Conservation (phyloP, 331 rosid species). For the Acacia pycnantha region DNA sequence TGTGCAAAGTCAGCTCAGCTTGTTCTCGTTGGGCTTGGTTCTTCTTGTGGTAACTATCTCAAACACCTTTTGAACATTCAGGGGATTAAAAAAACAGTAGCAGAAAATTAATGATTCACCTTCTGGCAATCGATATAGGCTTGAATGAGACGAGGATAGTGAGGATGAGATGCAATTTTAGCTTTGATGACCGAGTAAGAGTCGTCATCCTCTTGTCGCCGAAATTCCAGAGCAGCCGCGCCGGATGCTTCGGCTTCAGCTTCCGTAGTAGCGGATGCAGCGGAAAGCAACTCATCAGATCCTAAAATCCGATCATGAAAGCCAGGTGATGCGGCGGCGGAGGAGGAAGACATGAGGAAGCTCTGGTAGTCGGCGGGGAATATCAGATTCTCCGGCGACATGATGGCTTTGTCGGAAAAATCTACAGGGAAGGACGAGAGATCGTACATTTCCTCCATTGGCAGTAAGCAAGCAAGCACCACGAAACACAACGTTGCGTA, state of each 20-base stretch:
- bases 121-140: constrained; percentile 96
- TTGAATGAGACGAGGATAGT: constrained; percentile 80
- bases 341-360: constrained; percentile 37
- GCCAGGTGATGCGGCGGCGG: background rate
- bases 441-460: constrained; percentile 88
- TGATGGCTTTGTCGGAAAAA: constrained; percentile 62
- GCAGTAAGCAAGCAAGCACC: background rate
- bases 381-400: constrained; percentile 92
- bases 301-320: constrained; percentile 65
- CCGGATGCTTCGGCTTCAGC: constrained; percentile 50
- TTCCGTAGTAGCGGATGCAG: constrained; percentile 48
- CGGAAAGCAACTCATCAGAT: constrained; percentile 71
- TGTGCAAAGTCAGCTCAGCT: background rate
- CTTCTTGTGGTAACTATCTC: background rate
- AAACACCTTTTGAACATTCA: background rate
- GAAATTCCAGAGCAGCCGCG: constrained; percentile 44
- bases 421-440: constrained; percentile 48
- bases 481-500: constrained; percentile 8
- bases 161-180: constrained; percentile 87
- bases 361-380: constrained; percentile 73
- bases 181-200: constrained; percentile 63
- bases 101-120: constrained; percentile 39
- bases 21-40: background rate
- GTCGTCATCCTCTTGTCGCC: constrained; percentile 46
- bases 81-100: background rate